Evolutionary conservation across 441 rosid species (phyloP), one percentile per base, ranked within the genome.

Genomic region (Sinapis alba): DNA sequence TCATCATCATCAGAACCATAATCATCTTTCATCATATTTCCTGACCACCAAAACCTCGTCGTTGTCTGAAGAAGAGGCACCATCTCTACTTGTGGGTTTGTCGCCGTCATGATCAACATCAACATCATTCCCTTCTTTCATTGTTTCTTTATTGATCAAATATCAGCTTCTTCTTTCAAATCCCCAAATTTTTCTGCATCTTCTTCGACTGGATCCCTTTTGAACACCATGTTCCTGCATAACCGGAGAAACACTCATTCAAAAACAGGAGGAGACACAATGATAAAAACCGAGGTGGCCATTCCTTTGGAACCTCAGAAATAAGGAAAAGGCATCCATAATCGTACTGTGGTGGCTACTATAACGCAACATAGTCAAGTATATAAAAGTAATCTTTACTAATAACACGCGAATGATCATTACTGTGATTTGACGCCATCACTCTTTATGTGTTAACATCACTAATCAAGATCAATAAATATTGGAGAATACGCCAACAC

Each of bases 321-420:
- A 96, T 84, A 70, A 91, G 95, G 85, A 96, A 93, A 45, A 96
- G 89, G 82, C 87, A 96, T 74, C 96, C 99, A 72, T 98, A 96
- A 34, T 97, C 89, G 82, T 84, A n/a, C 62, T 91, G 94, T 61
- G 99, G 92, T 23, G 98, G 98, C 84, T 89, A 97, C n/a, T n/a
- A n/a, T n/a, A 96, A 88, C 11, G 92, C 91, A 69, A 91, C 96
- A 98, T 96, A 86, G 20, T 41, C 71, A 76, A 65, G 7, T 51
- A 47, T 45, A 41, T 36, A 34, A 67, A 34, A 51, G 20, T 63
- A 57, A 64, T 6, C 63, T n/a, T n/a, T n/a, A n/a, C 11, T n/a
- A 66, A 72, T 27, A 27, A 7, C 66, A 62, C 43, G 43, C 43
- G 5, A 2, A 15, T 13, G 7, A 21, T 2, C 6, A 9, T 20